Evolutionary conservation across 1,284 basidiomycete genomes (phyloP).

Genomic region (Rhodotorula sp.): DNA sequence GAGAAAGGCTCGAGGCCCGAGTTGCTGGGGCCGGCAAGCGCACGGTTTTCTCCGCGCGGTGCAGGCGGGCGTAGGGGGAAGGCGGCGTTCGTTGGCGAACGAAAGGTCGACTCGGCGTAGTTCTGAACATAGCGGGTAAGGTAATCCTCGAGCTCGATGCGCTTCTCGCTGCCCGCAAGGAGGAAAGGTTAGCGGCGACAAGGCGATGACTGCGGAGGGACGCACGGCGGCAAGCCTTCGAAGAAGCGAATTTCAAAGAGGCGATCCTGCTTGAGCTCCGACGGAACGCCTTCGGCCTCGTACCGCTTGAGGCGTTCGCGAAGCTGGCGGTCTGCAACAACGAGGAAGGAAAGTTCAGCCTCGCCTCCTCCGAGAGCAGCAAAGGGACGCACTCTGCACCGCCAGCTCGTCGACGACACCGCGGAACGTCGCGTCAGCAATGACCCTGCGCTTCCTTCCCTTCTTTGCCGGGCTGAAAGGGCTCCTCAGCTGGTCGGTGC

Average conservation of each 20-base stretch:
- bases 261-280: conserved; percentile 32
- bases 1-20: conserved; percentile 37
- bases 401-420: conserved; percentile 38
- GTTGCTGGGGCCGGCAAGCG: conserved; percentile 34
- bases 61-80: not conserved
- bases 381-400: conserved; percentile 29
- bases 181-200: fast-evolving
- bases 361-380: fast-evolving
- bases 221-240: conserved; percentile 30
- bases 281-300: conserved; percentile 27
- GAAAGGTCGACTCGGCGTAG: not conserved
- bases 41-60: not conserved
- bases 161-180: conserved; percentile 17
- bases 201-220: not conserved
- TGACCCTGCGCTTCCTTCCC: not conserved
- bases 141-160: conserved; percentile 30
- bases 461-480: not conserved
- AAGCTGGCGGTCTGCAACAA: conserved; percentile 24
- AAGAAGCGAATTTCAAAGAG: conserved; percentile 40
- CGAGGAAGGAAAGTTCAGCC: not conserved
- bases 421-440: conserved; percentile 26
- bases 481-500: not conserved
- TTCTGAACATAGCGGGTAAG: conserved; percentile 32
- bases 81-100: not conserved
- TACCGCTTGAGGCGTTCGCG: conserved; percentile 32